A percentile compares a stretch with the other conserved stretches of the same genome.
These are phyloP conservation scores for Narthecium ossifragum DNA, from an alignment of 106 monocot species.

Conservation along the genomic window DNA sequence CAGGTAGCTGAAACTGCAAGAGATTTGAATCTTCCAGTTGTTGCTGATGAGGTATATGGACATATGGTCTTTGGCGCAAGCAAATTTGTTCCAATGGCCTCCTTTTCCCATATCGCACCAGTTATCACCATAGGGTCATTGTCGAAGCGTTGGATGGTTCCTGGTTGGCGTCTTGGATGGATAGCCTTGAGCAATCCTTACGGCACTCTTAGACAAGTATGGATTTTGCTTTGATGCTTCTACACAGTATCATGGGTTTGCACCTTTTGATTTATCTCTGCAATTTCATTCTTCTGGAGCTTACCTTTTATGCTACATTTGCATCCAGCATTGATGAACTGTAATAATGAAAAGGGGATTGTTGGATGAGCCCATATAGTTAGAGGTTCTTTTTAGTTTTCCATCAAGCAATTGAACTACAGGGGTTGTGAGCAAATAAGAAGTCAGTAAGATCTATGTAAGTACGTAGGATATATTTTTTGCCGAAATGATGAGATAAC, in stretches of 20 bases:
- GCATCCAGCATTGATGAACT: too few relatives aligned
- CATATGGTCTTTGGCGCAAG: slow-evolving; percentile 63
- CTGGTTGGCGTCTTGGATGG: slow-evolving; percentile 97
- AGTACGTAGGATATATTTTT: too few relatives aligned
- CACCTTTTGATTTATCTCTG: neutral
- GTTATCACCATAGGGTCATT: slow-evolving; percentile 71
- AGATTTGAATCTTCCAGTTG: slow-evolving; percentile 53
- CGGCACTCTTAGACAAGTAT: slow-evolving; percentile 54
- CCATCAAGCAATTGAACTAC: too few relatives aligned
- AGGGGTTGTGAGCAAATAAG: too few relatives aligned
- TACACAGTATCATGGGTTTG: too few relatives aligned
- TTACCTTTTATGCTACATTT: too few relatives aligned
- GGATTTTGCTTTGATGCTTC: neutral
- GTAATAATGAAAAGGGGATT: too few relatives aligned
- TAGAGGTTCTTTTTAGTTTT: too few relatives aligned
- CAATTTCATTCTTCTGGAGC: too few relatives aligned
- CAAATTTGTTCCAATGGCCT: slow-evolving; percentile 72
- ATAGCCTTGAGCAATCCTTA: slow-evolving; percentile 56
- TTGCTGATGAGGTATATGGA: slow-evolving; percentile 88
- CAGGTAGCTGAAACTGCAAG: slow-evolving; percentile 84
- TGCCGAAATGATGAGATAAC: too few relatives aligned
- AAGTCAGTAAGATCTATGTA: too few relatives aligned
- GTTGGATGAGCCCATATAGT: too few relatives aligned
- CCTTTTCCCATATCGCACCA: slow-evolving; percentile 52
- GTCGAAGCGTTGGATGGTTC: slow-evolving; percentile 85